phyloP scores from a whole-genome alignment of 345 rosid genomes.

The Pistacia integerrima region DNA sequence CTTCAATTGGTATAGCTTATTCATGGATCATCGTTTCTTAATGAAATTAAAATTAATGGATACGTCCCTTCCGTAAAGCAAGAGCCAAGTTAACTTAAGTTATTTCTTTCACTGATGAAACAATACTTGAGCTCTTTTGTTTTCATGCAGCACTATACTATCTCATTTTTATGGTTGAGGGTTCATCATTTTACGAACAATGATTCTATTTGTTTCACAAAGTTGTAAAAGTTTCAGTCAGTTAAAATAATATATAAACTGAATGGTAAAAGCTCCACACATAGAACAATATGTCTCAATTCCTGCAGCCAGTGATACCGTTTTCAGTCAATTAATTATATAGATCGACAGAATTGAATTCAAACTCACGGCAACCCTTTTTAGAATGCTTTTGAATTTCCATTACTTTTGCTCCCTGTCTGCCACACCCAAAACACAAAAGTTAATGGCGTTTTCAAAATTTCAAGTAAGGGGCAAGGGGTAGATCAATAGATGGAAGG shows the following conservation, averaged over 20 bases:
- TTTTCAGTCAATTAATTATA: neutral
- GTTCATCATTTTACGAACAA: neutral
- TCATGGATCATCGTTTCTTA: too few species aligned
- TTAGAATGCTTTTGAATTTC: neutral
- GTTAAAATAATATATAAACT: neutral
- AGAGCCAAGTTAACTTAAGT: neutral
- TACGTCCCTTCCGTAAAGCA: neutral
- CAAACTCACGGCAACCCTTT: neutral
- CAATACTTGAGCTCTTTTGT: neutral
- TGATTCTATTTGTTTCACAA: neutral
- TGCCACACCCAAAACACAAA: neutral
- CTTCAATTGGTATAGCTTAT: too few species aligned
- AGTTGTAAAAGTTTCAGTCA: neutral
- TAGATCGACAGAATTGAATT: neutral
- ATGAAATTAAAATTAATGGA: too few species aligned
- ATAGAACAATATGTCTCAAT: neutral
- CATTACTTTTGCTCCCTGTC: constrained; percentile 11
- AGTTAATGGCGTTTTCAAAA: neutral
- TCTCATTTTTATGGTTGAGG: neutral
- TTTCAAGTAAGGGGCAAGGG: neutral
- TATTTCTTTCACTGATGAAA: neutral
- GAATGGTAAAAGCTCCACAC: neutral
- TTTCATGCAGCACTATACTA: neutral
- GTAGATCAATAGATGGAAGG: neutral
- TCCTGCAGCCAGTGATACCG: neutral